phyloP scores from a whole-genome alignment of 768 basidiomycete genomes.

The Podaxis mareebaensis region DNA sequence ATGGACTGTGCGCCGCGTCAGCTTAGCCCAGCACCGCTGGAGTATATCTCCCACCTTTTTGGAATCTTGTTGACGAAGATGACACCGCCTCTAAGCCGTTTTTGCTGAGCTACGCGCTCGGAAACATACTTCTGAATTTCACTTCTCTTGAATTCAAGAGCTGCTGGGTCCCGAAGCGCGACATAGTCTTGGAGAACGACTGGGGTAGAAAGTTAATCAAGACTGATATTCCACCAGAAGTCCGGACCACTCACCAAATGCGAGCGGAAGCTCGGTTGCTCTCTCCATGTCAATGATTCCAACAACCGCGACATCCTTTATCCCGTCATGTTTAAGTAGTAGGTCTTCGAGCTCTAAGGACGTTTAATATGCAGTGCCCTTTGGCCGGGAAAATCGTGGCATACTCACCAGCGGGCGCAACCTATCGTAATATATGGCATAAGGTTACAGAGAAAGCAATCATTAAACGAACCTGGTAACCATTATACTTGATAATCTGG shows the following conservation, averaged over 20 bases:
- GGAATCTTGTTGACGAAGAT: constrained; percentile 1
- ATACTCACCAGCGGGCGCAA: background rate
- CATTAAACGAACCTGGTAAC: constrained; percentile 7
- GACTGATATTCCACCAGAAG: background rate
- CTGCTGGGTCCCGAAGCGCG: background rate
- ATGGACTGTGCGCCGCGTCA: background rate
- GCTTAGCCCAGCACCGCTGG: background rate
- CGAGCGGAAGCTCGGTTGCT: constrained; percentile 4
- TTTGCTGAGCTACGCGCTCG: constrained; percentile 3
- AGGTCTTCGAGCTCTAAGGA: constrained; percentile 3
- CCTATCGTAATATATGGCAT: background rate
- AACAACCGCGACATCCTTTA: background rate
- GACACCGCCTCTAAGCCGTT: constrained; percentile 3
- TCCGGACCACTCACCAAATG: background rate
- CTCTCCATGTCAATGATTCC: background rate
- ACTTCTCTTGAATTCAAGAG: background rate
- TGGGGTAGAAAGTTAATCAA: background rate
- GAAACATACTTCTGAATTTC: constrained; percentile 9
- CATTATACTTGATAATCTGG: constrained; percentile 9
- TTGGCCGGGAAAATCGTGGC: background rate
- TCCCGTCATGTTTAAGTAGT: constrained; percentile 1
- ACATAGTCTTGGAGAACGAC: background rate
- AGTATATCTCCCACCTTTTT: background rate
- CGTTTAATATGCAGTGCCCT: background rate
- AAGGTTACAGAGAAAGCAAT: background rate